phyloP scores from a whole-genome alignment of 345 rosid species.

The Boechera divaricarpa region DNA sequence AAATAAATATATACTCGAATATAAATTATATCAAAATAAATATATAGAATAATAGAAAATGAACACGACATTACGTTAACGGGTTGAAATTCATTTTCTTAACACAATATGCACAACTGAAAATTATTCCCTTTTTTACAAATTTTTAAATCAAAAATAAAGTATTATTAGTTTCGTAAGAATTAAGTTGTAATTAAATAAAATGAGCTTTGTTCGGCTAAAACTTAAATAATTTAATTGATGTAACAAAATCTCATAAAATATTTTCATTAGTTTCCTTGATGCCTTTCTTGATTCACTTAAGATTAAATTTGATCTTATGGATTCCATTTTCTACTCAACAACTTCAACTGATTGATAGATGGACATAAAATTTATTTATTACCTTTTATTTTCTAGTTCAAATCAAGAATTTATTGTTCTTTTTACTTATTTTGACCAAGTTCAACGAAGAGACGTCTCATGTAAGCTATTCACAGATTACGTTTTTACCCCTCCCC shows the following conservation, averaged over 20 bases:
- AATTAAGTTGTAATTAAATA: too few relatives aligned
- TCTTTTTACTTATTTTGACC: neutral
- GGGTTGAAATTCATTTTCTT: too few relatives aligned
- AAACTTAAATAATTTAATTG: too few relatives aligned
- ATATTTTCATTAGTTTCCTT: neutral
- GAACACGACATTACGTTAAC: too few relatives aligned
- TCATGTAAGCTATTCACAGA: neutral
- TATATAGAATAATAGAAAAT: too few relatives aligned
- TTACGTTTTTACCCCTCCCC: neutral
- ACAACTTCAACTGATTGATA: neutral
- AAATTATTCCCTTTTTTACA: too few relatives aligned
- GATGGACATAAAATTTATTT: neutral
- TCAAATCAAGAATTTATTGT: neutral
- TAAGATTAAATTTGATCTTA: neutral
- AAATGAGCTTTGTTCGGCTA: too few relatives aligned
- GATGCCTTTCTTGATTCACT: neutral
- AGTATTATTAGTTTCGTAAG: too few relatives aligned
- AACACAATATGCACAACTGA: too few relatives aligned
- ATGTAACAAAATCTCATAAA: neutral
- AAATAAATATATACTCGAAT: too few relatives aligned
- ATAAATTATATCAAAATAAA: too few relatives aligned
- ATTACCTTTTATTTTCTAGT: neutral
- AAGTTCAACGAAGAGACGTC: slow-evolving; percentile 12
- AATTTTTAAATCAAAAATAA: too few relatives aligned
- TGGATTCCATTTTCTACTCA: neutral